Percentiles rank a stretch among this genome's conserved stretches.
Evolutionary conservation across 2,329 filamentous ascomycete species (phyloP).

Genomic region (Hawksworthiomyces lignivorus): DNA sequence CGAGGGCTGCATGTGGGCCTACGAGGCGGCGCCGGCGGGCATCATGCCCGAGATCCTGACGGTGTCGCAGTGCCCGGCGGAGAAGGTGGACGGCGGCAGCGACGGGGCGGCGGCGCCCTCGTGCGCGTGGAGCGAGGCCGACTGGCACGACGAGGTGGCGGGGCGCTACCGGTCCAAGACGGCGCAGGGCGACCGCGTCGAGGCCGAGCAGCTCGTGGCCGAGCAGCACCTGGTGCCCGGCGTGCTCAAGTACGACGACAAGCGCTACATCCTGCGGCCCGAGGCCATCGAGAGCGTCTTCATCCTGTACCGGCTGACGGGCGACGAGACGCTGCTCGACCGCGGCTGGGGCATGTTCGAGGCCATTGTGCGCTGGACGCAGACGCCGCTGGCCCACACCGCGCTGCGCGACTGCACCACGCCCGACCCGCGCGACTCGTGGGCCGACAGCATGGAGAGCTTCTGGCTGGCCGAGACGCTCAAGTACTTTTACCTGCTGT

Average conservation of each 20-base stretch:
- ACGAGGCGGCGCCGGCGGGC: conserved; percentile 39
- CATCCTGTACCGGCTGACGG: conserved; percentile 43
- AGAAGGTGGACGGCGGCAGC: conserved; percentile 24
- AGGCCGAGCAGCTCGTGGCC: conserved; percentile 6
- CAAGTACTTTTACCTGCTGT: conserved; percentile 72
- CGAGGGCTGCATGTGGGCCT: conserved; percentile 48
- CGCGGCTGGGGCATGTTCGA: conserved; percentile 42
- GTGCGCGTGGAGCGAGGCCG: conserved; percentile 26
- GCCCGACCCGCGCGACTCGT: conserved; percentile 1
- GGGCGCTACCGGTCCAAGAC: not conserved
- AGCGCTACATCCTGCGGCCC: conserved; percentile 37
- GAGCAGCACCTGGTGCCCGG: conserved; percentile 33
- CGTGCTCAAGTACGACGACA: conserved; percentile 45
- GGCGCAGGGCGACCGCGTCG: conserved; percentile 7
- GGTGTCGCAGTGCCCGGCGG: conserved; percentile 25
- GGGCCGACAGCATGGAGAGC: conserved; percentile 26
- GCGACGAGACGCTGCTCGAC: conserved; percentile 35
- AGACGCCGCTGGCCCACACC: conserved; percentile 36
- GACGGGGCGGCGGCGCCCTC: conserved; percentile 23
- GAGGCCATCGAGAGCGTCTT: conserved; percentile 48
- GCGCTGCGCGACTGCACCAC: conserved; percentile 28
- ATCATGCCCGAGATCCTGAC: conserved; percentile 44
- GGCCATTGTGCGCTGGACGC: conserved; percentile 32
- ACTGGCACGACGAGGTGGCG: conserved; percentile 19
- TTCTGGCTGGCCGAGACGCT: conserved; percentile 72